Evolutionary conservation across 176 grass and related monocot species (phyloP), one percentile per base, ranked within the genome.

Genomic region (sorghum (Sorghum bicolor)): DNA sequence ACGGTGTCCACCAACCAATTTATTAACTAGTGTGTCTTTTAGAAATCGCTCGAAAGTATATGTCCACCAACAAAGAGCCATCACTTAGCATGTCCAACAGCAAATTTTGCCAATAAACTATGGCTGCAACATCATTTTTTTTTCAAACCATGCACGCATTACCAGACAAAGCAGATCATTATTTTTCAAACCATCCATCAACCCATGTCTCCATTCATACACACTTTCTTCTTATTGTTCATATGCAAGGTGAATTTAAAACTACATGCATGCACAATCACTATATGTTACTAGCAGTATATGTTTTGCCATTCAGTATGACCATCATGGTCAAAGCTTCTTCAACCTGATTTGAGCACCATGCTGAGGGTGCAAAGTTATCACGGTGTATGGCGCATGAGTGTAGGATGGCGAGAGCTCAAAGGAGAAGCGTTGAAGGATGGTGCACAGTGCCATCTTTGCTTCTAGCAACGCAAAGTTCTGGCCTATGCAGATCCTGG

Each of bases 361-460:
- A n/a, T 97, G 82, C 83, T 97, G 89, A 3, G 94, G 94, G 28
- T 90, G 92, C 29, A 97, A 41, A 11, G 76, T 92, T 37, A 88
- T 1, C 67, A 97, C 66, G 19, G 67, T 68, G 53, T 86, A 77
- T 0, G 94, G 94, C 6, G 92, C 83, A 14, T 97, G 94, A 2
- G 63, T 80, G 70, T 97, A 97, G 10, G 80, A 87, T 0, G 88
- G 85, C 0, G 89, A 97, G 3, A 97, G 74, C 77, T 89, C 80
- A n/a, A 97, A 90, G 26, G 92, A 72, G 77, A 94, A 94, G 19
- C n/a, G 70, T 38, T 90, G 92, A 57, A 97, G 94, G 37, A 97
- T 90, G 58, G 69, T 89, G 58, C 80, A 76, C 20, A 97, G 32
- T 4, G 76, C 92, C 83, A 92, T 89, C 85, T 94, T 94, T 1